Conservation (phyloP, 2,329 filamentous ascomycete species). For the Fusarium floridanum region DNA sequence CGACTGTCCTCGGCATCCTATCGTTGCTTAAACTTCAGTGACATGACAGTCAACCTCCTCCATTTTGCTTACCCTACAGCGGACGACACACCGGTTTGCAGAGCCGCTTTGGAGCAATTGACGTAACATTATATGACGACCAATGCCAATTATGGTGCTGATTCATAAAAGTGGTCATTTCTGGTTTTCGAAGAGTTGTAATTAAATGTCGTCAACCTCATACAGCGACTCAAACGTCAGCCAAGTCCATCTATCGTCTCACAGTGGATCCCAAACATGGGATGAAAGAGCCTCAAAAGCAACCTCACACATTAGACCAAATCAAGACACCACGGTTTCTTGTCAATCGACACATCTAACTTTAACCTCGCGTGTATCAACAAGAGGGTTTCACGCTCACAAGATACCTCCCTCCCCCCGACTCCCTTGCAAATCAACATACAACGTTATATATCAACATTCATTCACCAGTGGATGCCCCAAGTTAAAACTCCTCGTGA, state of each 20-base stretch:
- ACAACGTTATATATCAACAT: constrained; percentile 26
- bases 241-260: not conserved
- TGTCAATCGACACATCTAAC: constrained; percentile 9
- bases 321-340: not conserved
- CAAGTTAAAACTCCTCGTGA: constrained; percentile 41
- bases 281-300: not conserved
- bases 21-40: not conserved
- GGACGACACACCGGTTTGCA: too few species aligned
- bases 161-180: too few species aligned
- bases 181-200: not conserved
- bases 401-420: not conserved
- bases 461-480: constrained; percentile 34
- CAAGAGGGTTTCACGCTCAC: constrained; percentile 6
- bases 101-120: not conserved
- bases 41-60: not conserved
- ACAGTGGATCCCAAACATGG: not conserved
- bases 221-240: not conserved
- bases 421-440: constrained; percentile 15
- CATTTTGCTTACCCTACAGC: not conserved
- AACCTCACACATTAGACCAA: not conserved
- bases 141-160: too few species aligned
- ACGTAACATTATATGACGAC: not conserved
- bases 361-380: constrained; percentile 1
- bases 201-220: not conserved
- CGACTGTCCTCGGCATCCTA: too few species aligned